Percentiles rank a stretch among this genome's conserved stretches.
Conservation (phyloP, 106 monocot species). For the Gastrodia elata region DNA sequence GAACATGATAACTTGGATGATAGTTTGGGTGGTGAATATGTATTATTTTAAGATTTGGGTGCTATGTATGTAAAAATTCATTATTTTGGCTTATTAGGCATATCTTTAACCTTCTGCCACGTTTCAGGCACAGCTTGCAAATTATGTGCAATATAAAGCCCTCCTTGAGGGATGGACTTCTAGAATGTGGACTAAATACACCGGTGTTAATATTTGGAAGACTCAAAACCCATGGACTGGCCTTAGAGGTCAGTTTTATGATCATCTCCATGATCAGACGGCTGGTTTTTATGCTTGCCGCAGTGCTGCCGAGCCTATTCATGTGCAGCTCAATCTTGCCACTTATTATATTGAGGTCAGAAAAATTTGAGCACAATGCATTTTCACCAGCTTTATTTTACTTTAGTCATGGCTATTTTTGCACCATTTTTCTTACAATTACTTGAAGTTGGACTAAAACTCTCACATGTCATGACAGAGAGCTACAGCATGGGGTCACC, state of each 20-base stretch:
- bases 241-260: conserved; percentile 94
- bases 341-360: conserved; percentile 75
- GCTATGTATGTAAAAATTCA: no score
- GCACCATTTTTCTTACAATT: no score
- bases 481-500: no score
- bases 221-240: conserved; percentile 97
- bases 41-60: no score
- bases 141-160: conserved; percentile 91
- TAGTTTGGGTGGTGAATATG: no score
- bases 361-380: background rate
- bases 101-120: background rate
- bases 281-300: conserved; percentile 98
- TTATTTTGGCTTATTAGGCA: background rate
- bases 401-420: no score
- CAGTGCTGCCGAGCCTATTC: conserved; percentile 82
- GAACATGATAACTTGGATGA: no score
- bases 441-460: no score
- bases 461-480: no score
- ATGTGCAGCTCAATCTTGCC: conserved; percentile 85
- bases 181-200: conserved; percentile 89
- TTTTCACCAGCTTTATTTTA: background rate
- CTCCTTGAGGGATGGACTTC: conserved; percentile 92
- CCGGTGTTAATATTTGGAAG: conserved; percentile 96
- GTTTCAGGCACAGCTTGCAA: conserved; percentile 91
- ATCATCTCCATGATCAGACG: conserved; percentile 95